phyloP scores from a whole-genome alignment of 345 rosid species.

The Eucalyptus marginata region DNA sequence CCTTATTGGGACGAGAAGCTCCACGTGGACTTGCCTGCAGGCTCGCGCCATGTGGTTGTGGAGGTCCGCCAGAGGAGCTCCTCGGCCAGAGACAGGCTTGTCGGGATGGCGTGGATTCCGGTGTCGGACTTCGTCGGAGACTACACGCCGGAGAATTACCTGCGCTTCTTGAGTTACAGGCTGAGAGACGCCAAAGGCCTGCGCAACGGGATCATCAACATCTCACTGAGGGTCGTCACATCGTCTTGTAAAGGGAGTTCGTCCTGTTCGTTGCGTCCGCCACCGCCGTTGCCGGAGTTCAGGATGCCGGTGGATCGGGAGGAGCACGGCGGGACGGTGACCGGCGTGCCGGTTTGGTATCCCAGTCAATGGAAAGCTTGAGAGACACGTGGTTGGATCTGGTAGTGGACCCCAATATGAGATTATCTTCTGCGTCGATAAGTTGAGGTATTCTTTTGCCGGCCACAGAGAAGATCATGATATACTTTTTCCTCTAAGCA shows the following conservation, averaged over 20 bases:
- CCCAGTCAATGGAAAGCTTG: background rate
- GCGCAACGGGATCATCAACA: background rate
- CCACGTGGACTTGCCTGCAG: background rate
- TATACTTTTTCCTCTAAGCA: background rate
- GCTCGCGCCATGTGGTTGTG: background rate
- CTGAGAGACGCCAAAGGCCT: background rate
- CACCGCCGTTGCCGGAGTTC: background rate
- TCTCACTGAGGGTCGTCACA: background rate
- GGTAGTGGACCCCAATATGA: background rate
- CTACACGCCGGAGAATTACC: background rate
- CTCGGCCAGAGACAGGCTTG: background rate
- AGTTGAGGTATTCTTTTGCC: background rate
- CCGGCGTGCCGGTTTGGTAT: background rate
- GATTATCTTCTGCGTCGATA: background rate
- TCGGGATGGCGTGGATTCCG: conserved; percentile 1
- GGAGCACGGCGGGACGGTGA: background rate
- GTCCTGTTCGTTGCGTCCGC: background rate
- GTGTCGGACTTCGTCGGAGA: conserved; percentile 10
- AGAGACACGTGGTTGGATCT: background rate
- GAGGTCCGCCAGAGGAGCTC: conserved; percentile 1
- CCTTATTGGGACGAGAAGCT: conserved; percentile 3
- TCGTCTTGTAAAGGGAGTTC: background rate
- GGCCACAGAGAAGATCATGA: background rate
- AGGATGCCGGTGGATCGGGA: background rate
- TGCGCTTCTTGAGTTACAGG: conserved; percentile 1